Evolutionary conservation across 2,329 filamentous ascomycete genomes (phyloP).

Genomic region (Teratosphaeria viscida): DNA sequence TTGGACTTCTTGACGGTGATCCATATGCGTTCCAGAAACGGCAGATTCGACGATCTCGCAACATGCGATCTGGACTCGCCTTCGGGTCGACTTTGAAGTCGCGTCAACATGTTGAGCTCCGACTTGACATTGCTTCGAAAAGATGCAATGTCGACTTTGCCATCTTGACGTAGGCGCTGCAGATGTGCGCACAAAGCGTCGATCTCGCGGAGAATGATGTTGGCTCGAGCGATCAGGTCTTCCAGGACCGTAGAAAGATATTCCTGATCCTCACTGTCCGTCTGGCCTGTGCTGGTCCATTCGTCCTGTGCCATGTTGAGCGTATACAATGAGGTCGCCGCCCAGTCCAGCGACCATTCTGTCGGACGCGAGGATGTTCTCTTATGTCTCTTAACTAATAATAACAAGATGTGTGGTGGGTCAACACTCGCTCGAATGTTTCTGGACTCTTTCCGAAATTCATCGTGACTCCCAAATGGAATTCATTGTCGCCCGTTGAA

Average conservation of each 20-base stretch:
- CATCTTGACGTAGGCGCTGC: constrained; percentile 25
- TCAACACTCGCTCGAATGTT: not conserved
- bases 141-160: constrained; percentile 24
- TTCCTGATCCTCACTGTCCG: not conserved
- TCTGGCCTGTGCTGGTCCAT: not conserved
- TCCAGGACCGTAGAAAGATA: not conserved
- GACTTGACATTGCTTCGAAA: constrained; percentile 26
- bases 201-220: constrained; percentile 30
- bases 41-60: constrained; percentile 54
- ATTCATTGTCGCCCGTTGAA: not conserved
- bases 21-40: constrained; percentile 57
- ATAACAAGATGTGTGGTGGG: not conserved
- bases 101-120: constrained; percentile 23
- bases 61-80: constrained; percentile 36
- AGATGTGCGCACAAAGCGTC: constrained; percentile 29
- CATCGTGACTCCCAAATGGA: not conserved
- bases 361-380: too few relatives aligned
- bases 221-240: constrained; percentile 25
- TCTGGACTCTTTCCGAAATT: not conserved
- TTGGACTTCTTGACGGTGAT: constrained; percentile 46
- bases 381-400: not conserved
- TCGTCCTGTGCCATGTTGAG: not conserved
- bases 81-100: constrained; percentile 16
- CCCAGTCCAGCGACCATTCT: too few relatives aligned
- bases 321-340: not conserved